Base-by-base conservation (phyloP, 106 monocot genomes). In the Apostasia shenzhenica region DNA sequence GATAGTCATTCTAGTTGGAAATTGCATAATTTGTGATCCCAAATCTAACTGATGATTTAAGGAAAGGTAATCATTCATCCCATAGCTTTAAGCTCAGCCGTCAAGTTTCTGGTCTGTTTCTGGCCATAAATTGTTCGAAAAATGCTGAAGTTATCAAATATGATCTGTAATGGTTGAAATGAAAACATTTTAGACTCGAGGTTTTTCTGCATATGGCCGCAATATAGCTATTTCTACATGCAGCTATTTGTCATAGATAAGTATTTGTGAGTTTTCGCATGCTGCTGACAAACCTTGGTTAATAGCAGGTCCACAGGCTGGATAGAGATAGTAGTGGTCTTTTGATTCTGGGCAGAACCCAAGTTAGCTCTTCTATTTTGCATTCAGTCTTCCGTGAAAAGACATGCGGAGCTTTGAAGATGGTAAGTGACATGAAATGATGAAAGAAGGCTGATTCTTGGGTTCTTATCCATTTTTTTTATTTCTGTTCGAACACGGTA, bases 351-450 rank as follows among this genome's bases (percentile, higher is more conserved):
- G 92, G 83, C 10, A 86, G 97, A 76, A 92, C 78, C 45, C 85
- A 85, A 77, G 69, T 51, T 69, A 90, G 93, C 72, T 68, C 99
- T 67, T 77, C 85, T 8, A 79, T 99, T 72, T 77, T 99, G 68
- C 99, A 99, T 84, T 85, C 87, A 37, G 76, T 99, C 71, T 99
- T 99, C 70, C 90, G 93, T 70, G 99, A 93, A 61, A 99, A 91
- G 82, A 99, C 93, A 54, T 78, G 81, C 81, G 73, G 64, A 69
- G 83, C 81, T 63, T 53, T 52, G 55, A 61, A 62, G 55, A 76
- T 76, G 80, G 99, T 88, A 84, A 81, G 90, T 74, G 38, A 41
- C 58, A 2, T 70, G 48, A 51, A 5, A 41, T 73, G 38, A 6
- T n/a, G 57, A 48, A 56, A 45, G 10, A 40, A 47, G 11, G 47